Evolutionary conservation across 495 filamentous ascomycete species (phyloP).

Genomic region (Xylaria scruposa): DNA sequence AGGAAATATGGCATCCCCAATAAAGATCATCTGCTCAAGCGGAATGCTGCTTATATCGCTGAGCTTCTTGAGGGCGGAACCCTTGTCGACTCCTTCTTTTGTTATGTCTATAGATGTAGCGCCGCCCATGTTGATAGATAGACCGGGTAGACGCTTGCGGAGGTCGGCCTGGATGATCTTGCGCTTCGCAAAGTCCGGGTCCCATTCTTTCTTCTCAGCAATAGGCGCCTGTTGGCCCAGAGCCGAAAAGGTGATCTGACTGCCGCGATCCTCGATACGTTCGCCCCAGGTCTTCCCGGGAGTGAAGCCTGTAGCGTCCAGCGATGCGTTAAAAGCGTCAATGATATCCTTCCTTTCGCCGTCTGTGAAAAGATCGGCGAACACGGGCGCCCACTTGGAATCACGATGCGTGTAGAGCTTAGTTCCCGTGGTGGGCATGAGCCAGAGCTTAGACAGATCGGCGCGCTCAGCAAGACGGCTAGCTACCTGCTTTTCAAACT

Average conservation of each 20-base stretch:
- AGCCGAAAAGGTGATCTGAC: slow-evolving; percentile 41
- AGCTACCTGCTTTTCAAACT: slow-evolving; percentile 31
- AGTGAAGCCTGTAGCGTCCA: slow-evolving; percentile 82
- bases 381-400: slow-evolving; percentile 30
- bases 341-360: slow-evolving; percentile 28
- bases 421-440: slow-evolving; percentile 37
- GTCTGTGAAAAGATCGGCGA: slow-evolving; percentile 33
- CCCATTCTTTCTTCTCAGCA: slow-evolving; percentile 32
- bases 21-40: slow-evolving; percentile 38
- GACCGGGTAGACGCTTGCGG: slow-evolving; percentile 31
- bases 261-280: slow-evolving; percentile 39
- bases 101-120: slow-evolving; percentile 40
- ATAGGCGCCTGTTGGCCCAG: slow-evolving; percentile 39
- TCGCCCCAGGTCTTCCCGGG: slow-evolving; percentile 39
- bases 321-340: slow-evolving; percentile 67
- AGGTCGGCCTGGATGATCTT: slow-evolving; percentile 36
- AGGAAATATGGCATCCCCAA: slow-evolving; percentile 37
- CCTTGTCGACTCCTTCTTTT: slow-evolving; percentile 39
- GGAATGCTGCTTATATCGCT: slow-evolving; percentile 31
- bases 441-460: slow-evolving; percentile 35
- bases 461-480: slow-evolving; percentile 31
- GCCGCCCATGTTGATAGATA: slow-evolving; percentile 40
- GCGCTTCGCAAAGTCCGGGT: slow-evolving; percentile 38
- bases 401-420: slow-evolving; percentile 35
- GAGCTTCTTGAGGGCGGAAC: slow-evolving; percentile 37